Conservation (phyloP, 352 stramenopile genomes). For the Blastocystis sp. region DNA sequence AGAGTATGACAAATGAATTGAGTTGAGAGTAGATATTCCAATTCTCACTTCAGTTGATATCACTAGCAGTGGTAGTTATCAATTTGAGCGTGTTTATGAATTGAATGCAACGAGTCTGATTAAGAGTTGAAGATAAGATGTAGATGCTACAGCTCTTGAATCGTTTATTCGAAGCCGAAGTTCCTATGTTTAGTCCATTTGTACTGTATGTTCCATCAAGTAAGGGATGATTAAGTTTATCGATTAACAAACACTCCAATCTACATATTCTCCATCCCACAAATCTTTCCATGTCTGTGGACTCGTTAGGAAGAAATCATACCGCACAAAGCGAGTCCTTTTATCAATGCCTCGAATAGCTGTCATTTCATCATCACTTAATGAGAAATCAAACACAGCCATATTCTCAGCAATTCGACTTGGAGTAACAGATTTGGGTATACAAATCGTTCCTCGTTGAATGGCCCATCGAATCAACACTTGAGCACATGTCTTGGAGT, state of each 20-base stretch:
- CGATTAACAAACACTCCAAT: not conserved
- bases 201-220: too few relatives aligned
- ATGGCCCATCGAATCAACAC: constrained; percentile 71
- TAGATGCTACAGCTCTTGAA: too few relatives aligned
- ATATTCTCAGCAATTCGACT: constrained; percentile 71
- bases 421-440: constrained; percentile 69
- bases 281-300: constrained; percentile 32
- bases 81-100: too few relatives aligned
- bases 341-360: constrained; percentile 70
- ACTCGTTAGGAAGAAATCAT: constrained; percentile 32
- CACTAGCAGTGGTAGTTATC: too few relatives aligned
- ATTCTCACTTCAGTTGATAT: too few relatives aligned
- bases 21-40: too few relatives aligned
- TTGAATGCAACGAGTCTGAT: too few relatives aligned
- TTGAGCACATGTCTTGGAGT: constrained; percentile 68
- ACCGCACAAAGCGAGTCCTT: constrained; percentile 37
- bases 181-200: too few relatives aligned
- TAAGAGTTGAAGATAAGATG: too few relatives aligned
- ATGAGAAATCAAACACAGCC: constrained; percentile 69
- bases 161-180: too few relatives aligned
- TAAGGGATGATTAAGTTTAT: too few relatives aligned
- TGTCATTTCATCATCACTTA: constrained; percentile 70
- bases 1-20: too few relatives aligned
- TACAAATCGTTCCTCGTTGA: constrained; percentile 67
- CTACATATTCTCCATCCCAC: constrained; percentile 57